Base-by-base conservation (phyloP, 2,329 filamentous ascomycete species). In the Aspergillus fijiensis region DNA sequence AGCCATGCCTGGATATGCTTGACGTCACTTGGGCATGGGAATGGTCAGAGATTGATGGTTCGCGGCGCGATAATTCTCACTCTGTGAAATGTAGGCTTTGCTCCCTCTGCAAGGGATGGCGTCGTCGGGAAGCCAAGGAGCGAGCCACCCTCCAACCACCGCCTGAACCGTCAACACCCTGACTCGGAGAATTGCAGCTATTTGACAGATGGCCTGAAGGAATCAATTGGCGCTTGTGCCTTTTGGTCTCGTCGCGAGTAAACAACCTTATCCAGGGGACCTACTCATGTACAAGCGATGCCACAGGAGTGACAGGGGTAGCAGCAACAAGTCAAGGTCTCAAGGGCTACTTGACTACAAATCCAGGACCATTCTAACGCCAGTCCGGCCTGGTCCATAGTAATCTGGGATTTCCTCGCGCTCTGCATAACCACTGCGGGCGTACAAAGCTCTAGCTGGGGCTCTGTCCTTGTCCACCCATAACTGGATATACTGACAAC, bases 391-490 rank as follows among this genome's bases (percentile, higher is more conserved):
- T 63, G 75, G 74, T 29, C 78, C 78, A 67, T 84, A 84, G 70
- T 84, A 84, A 68, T 82, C 75, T 51, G 70, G 69, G 50, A 82
- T 76, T 50, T 72, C 71, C 63, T 82, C 79, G 25, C 74, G 70
- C 70, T 81, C 76, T 59, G 75, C 66, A 69, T 84, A 84, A 48
- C 77, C 79, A 69, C 70, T 76, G 7, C 74, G 72, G 25, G 64
- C 58, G 71, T 84, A 84, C 60, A 84, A 67, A 52, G 70, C 69
- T 63, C 77, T 74, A 6, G 82, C 81, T 60, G 76, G 72, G 39
- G 72, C 66, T 63, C 80, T 77, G 51, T 68, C 75, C 69, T 80
- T 77, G 63, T 84, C 81, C 49, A 84, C 82, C 82, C 82, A 84
- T 55, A 84, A 67, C 49, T 81, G 77, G 59, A 84, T 77, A 51